Evolutionary conservation across 31 red algal genomes (phyloP).

Genomic region (Endocladia muricata): DNA sequence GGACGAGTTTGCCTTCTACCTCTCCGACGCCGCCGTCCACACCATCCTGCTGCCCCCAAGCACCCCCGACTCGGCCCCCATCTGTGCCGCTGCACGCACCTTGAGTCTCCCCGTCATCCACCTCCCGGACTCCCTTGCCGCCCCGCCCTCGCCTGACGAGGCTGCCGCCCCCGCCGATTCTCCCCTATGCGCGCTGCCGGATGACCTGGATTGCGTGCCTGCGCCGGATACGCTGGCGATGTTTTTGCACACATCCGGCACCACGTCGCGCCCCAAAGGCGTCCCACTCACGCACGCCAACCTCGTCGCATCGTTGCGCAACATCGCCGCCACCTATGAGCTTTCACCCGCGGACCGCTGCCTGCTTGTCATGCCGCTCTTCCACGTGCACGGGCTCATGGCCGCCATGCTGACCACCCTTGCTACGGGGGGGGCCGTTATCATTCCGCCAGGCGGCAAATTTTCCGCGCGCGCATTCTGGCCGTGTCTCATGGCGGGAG

Average conservation of each 20-base stretch:
- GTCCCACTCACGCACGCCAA: slow-evolving; percentile 87
- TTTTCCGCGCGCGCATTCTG: slow-evolving; percentile 86
- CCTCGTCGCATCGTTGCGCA: slow-evolving; percentile 48
- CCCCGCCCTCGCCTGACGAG: background rate
- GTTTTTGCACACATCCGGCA: slow-evolving; percentile 92
- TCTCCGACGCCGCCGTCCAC: slow-evolving; percentile 61
- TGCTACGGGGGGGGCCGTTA: slow-evolving; percentile 81
- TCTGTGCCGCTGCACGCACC: slow-evolving; percentile 39
- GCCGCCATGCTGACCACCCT: slow-evolving; percentile 71
- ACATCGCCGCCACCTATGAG: slow-evolving; percentile 67
- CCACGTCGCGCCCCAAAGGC: slow-evolving; percentile 85
- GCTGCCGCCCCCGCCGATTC: slow-evolving; percentile 2
- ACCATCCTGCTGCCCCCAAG: slow-evolving; percentile 39
- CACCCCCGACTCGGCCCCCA: slow-evolving; percentile 17
- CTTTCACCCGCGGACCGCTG: slow-evolving; percentile 58
- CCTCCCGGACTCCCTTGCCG: slow-evolving; percentile 21
- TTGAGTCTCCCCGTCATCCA: slow-evolving; percentile 34
- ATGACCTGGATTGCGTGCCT: background rate
- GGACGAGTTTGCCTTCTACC: slow-evolving; percentile 88
- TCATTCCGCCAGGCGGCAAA: slow-evolving; percentile 66
- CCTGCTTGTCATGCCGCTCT: slow-evolving; percentile 85
- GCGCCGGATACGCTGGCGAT: slow-evolving; percentile 39
- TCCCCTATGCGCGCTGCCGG: too few relatives aligned
- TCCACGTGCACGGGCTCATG: slow-evolving; percentile 94
- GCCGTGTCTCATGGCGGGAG: slow-evolving; percentile 26